Base-by-base conservation (phyloP, 1,139 yeast genomes). In the Blastobotrys capitulatus region DNA sequence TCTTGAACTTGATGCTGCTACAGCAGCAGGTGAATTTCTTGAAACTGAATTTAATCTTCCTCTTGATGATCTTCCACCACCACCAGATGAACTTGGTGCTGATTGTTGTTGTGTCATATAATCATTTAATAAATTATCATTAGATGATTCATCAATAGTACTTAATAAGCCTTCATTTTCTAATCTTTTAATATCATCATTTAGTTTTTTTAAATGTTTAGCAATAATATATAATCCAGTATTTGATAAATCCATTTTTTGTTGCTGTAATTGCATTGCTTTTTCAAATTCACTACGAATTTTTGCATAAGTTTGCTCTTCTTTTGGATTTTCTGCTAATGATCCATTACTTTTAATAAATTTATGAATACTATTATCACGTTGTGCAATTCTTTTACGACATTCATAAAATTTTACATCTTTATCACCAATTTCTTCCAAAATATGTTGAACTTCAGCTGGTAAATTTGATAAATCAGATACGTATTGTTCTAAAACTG, bases 341-440 rank as follows among this genome's bases (percentile, higher is more conserved):
- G 96, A 83, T 0, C 97, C 97, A 68, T 88, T 82, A 45, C 88
- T 83, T 57, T 84, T 79, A 52, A 89, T 86, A 64, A 81, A 83
- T 65, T 88, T 89, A 63, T 87, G 96, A 49, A 92, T 71, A 58
- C 83, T 87, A 19, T 78, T 73, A 62, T 92, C 98, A 54, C 86
- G 78, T 51, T 80, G 80, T 60, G 79, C 82, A 56, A 82, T 79
- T 59, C 85, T 78, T 64, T 79, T 80, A 54, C 87, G 75, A 6
- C 78, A 74, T 50, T 87, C 95, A 61, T 78, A 78, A 31, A 83
- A 72, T 59, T 79, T 82, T 38, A 72, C 60, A 62, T 92, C 98
- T 54, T 83, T 80, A 48, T 75, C 78, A 48, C 83, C 78, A 46
- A 92, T 75, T 65, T 92, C 97, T 48, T 86, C 88, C 48, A 92